Evolutionary conservation across 2,329 filamentous ascomycete genomes (phyloP).

Genomic region (Paecilomyces niveus): DNA sequence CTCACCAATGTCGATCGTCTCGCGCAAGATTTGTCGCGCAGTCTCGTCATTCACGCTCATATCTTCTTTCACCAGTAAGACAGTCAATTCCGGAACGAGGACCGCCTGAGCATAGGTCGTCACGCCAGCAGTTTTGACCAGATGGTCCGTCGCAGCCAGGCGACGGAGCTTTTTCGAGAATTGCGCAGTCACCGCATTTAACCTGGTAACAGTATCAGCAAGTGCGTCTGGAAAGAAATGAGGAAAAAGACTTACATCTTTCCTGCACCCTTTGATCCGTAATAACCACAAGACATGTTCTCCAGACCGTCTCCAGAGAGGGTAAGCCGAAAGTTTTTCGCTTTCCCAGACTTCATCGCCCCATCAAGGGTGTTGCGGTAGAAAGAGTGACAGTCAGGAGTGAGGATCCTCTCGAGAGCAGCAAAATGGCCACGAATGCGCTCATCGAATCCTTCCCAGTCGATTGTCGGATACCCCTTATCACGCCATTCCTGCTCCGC

Average conservation of each 20-base stretch:
- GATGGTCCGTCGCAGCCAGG: slow-evolving; percentile 55
- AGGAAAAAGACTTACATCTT: slow-evolving; percentile 51
- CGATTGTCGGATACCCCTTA: slow-evolving; percentile 61
- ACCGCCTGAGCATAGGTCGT: slow-evolving; percentile 66
- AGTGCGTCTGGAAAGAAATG: slow-evolving; percentile 2
- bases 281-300: slow-evolving; percentile 69
- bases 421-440: slow-evolving; percentile 53
- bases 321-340: slow-evolving; percentile 53
- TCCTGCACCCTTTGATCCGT: slow-evolving; percentile 66
- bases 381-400: slow-evolving; percentile 45
- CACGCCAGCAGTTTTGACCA: slow-evolving; percentile 61
- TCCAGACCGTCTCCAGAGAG: slow-evolving; percentile 38
- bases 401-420: slow-evolving; percentile 54
- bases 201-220: slow-evolving; percentile 20
- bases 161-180: slow-evolving; percentile 56
- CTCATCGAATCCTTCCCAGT: slow-evolving; percentile 57
- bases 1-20: slow-evolving; percentile 61
- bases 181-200: slow-evolving; percentile 53
- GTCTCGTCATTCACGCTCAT: slow-evolving; percentile 41
- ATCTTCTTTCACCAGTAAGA: slow-evolving; percentile 53
- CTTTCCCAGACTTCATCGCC: slow-evolving; percentile 51
- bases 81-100: slow-evolving; percentile 63
- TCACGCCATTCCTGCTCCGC: slow-evolving; percentile 45
- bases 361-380: slow-evolving; percentile 53
- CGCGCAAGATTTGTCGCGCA: slow-evolving; percentile 52